Conservation (phyloP, 1,139 yeast genomes). For the Diutina sp. region DNA sequence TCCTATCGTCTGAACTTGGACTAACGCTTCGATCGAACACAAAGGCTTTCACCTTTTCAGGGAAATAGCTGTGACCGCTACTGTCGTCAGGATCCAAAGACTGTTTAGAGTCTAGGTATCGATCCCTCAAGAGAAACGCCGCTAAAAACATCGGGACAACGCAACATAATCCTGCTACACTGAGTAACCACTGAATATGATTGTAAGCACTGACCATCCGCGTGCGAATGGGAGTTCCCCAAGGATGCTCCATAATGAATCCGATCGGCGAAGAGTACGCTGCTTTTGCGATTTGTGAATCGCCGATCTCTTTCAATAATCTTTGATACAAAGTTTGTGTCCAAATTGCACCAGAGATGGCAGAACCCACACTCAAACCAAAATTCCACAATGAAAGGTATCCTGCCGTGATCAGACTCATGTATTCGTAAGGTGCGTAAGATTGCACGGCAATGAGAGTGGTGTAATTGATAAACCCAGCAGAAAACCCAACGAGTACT, state of each 20-base stretch:
- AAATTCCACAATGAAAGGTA: not conserved
- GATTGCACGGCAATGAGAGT: not conserved
- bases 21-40: too few species aligned
- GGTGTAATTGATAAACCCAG: constrained; percentile 1
- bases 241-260: constrained; percentile 13
- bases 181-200: not conserved
- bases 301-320: constrained; percentile 12
- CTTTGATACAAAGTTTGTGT: constrained; percentile 6
- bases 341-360: constrained; percentile 2
- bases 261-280: constrained; percentile 19
- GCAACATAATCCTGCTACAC: not conserved
- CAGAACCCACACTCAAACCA: not conserved
- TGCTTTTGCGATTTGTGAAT: constrained; percentile 10
- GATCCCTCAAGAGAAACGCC: not conserved
- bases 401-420: constrained; percentile 1
- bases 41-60: too few species aligned
- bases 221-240: constrained; percentile 22
- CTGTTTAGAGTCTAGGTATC: too few species aligned
- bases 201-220: constrained; percentile 11
- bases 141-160: not conserved
- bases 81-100: too few species aligned
- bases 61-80: too few species aligned
- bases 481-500: not conserved
- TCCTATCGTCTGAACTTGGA: too few species aligned
- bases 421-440: not conserved